Evolutionary conservation across 768 basidiomycete species (phyloP).

Genomic region (Suillus variegatus): DNA sequence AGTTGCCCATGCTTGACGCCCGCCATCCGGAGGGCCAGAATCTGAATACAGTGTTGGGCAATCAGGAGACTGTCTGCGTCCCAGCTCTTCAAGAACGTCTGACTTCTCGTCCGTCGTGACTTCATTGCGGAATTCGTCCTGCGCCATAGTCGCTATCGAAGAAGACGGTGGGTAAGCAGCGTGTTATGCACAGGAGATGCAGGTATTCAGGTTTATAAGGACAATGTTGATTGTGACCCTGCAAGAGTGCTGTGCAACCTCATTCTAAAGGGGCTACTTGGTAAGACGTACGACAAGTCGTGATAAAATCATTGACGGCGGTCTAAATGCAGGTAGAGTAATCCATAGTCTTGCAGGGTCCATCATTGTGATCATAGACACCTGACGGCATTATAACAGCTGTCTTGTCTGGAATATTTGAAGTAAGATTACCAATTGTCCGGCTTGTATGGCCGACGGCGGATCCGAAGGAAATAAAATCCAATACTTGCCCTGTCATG

Average conservation of each 20-base stretch:
- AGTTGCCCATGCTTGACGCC: conserved; percentile 14
- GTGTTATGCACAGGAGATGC: not conserved
- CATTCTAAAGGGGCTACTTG: not conserved
- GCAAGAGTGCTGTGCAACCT: not conserved
- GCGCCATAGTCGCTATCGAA: not conserved
- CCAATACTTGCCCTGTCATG: not conserved
- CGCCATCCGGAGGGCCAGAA: conserved; percentile 8
- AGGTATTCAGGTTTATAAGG: not conserved
- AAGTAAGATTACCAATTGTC: not conserved
- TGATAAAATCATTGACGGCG: not conserved
- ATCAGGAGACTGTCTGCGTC: not conserved
- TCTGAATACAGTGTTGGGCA: not conserved
- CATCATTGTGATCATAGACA: not conserved
- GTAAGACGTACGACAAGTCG: too few species aligned
- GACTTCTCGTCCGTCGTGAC: not conserved
- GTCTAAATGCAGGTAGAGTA: not conserved
- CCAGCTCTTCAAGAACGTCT: not conserved
- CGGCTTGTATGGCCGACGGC: not conserved
- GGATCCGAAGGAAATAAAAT: not conserved
- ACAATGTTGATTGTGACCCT: not conserved
- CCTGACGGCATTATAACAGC: not conserved
- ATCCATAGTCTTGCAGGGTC: not conserved
- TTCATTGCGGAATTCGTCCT: not conserved
- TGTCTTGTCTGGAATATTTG: not conserved
- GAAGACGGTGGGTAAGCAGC: too few species aligned